These are phyloP conservation scores for Buxus sempervirens DNA, from an alignment of 164 flowering plant species.

Conservation along the genomic window DNA sequence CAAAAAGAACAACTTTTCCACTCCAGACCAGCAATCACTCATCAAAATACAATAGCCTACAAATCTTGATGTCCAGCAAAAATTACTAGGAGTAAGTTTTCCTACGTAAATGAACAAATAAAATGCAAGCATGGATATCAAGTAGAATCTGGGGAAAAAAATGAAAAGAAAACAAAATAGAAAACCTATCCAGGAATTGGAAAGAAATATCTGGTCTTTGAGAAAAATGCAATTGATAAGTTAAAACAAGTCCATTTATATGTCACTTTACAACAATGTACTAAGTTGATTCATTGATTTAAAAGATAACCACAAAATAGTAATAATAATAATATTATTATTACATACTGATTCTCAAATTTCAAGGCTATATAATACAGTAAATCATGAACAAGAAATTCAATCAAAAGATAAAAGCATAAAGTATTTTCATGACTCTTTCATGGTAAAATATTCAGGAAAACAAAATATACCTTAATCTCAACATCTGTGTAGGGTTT, in stretches of 20 bases:
- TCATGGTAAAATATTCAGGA: not conserved
- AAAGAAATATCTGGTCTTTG: not conserved
- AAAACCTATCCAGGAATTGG: not conserved
- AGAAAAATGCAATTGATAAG: not conserved
- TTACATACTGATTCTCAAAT: not conserved
- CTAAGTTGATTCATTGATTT: no score
- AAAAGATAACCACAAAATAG: no score
- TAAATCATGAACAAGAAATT: no score
- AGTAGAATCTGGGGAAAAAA: not conserved
- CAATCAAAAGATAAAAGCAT: not conserved
- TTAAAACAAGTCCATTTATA: not conserved
- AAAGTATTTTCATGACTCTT: not conserved
- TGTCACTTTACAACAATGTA: no score
- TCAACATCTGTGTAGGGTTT: slow-evolving; percentile 83
- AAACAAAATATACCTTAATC: slow-evolving; percentile 64
- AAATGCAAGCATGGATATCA: not conserved
- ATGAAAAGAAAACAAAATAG: no score
- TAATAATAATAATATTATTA: no score
- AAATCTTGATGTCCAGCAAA: not conserved
- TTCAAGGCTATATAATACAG: not conserved
- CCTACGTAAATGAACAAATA: not conserved
- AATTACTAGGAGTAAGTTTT: not conserved
- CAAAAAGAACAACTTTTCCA: not conserved
- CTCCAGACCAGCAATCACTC: not conserved
- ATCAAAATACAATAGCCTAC: not conserved